Percentiles rank a stretch among this genome's conserved stretches.
These are phyloP conservation scores for Penicillium sp. DNA, from an alignment of 2,329 filamentous ascomycete species.

Conservation along the genomic window DNA sequence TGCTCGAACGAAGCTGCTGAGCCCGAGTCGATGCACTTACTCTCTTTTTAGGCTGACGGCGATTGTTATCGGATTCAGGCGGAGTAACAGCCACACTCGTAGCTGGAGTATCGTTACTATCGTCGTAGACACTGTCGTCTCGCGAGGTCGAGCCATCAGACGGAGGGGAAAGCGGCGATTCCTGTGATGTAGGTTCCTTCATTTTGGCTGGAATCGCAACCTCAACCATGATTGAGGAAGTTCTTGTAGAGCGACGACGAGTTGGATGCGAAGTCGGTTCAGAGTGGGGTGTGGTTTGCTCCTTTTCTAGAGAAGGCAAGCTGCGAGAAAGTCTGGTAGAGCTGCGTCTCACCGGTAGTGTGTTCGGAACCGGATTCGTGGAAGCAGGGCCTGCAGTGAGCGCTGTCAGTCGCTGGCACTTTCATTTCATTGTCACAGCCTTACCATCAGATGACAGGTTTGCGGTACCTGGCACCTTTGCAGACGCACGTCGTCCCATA, in stretches of 20 bases:
- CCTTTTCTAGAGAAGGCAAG: constrained; percentile 16
- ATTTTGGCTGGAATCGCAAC: constrained; percentile 31
- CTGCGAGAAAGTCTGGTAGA: constrained; percentile 22
- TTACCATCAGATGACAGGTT: background rate
- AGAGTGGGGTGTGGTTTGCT: background rate
- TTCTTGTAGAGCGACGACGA: constrained; percentile 8
- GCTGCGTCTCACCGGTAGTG: constrained; percentile 19
- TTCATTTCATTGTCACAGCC: background rate
- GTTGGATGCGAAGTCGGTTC: background rate
- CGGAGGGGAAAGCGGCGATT: constrained; percentile 37
- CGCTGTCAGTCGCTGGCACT: background rate
- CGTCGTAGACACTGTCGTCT: constrained; percentile 37
- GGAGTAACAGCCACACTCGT: constrained; percentile 59
- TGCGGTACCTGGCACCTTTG: constrained; percentile 2
- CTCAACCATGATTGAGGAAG: constrained; percentile 17
- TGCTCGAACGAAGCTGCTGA: constrained; percentile 47
- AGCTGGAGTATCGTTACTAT: constrained; percentile 55
- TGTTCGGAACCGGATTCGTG: background rate
- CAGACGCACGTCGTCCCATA: constrained; percentile 16
- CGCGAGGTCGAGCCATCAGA: constrained; percentile 37
- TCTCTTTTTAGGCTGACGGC: constrained; percentile 21
- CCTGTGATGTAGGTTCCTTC: constrained; percentile 18
- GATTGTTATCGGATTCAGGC: constrained; percentile 36
- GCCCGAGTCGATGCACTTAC: constrained; percentile 45
- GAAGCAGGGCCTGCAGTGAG: background rate